Evolutionary conservation across 1,284 basidiomycete genomes (phyloP), one percentile per base, ranked within the genome.

Genomic region (Ustanciosporium gigantosporum): DNA sequence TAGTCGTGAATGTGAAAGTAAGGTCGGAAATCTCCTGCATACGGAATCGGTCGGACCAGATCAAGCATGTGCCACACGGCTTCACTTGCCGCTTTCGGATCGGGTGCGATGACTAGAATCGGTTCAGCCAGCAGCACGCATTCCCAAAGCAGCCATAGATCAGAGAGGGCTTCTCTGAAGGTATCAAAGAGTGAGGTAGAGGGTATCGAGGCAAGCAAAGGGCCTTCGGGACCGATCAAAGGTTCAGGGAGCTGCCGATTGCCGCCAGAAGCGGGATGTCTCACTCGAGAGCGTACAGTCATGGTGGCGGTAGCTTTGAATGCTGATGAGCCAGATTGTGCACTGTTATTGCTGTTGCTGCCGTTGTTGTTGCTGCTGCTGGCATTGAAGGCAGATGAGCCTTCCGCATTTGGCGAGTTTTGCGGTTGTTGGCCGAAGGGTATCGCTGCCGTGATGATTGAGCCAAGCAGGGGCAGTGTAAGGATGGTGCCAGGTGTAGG

Each of bases 1-100:
- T 84, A 84, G 70, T 97, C 94, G 76, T 96, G 93, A 55, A 97
- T 92, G 15, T 92, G 95, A 66, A 97, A 89, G 78, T 94, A 97
- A 0, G 93, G 94, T 7, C 93, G 83, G 68, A 91, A 86, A 74
- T 97, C 93, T 3, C 86, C 86, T 0, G 87, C 86, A 16, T 90
- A 82, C 0, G 91, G 90, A 22, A 96, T 89, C 1, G 94, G 94
- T 23, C 90, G 84, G 9, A 96, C 78, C 2, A 97, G 80, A 75
- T 95, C 91, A 22, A 89, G 83, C 32, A 97, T 65, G 25, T 76
- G 74, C 66, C 74, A 76, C 14, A 78, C 70, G 0, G 73, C 69
- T 79, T 91, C 91, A 90, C 90, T 91, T 89, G 16, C 94, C 81
- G 27, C 88, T 86, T 71, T 92, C 86, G 56, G 74, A 47, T 91